Base-by-base conservation (phyloP, 208 protist species). In the Crithidia mellificae region DNA sequence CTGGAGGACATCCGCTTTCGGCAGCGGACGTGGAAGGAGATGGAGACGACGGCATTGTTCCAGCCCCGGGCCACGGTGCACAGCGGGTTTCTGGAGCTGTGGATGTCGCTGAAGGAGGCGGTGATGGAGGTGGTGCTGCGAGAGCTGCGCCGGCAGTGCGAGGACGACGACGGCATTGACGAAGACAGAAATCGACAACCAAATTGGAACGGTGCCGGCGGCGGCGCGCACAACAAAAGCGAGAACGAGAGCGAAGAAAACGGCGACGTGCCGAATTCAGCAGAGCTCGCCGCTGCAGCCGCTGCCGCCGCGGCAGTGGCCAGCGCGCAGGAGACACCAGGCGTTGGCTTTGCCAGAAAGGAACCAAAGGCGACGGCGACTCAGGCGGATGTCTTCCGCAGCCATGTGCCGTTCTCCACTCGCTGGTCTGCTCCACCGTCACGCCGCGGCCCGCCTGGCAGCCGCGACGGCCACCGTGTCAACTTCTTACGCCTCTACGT, bases 41-140 rank as follows among this genome's bases (percentile, higher is more conserved):
- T 93, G 73, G 72, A 88, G 36, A 68, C 51, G 7, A 54, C 63
- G 25, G 68, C 77, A 22, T 57, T 80, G 32, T 57, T 68, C 19
- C 56, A 64, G n/a, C 29, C 63, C 0, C 56, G 80, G 12, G 80
- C 91, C 0, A 71, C 58, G 22, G 86, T 93, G 25, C 91, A 96
- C 77, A 82, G 78, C 43, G 91, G 91, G 14, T 94, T 96, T 57
- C 70, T 93, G 30, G 84, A 84, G 29, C 75, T 88, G 46, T 96
- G 91, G 91, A 79, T 86, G 70, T 73, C 71, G 34, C 64, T 96
- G 36, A 90, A 93, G 53, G 74, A 77, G 66, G 39, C 44, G 0
- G 86, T 94, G 49, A 59, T 96, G 19, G 56, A 57, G 7, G 81
- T 76, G n/a, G 65, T 93, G 32, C 59, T 79, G n/a, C 53, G 5